Base-by-base conservation (phyloP, 306 rosid genomes). In the Quercus suber region DNA sequence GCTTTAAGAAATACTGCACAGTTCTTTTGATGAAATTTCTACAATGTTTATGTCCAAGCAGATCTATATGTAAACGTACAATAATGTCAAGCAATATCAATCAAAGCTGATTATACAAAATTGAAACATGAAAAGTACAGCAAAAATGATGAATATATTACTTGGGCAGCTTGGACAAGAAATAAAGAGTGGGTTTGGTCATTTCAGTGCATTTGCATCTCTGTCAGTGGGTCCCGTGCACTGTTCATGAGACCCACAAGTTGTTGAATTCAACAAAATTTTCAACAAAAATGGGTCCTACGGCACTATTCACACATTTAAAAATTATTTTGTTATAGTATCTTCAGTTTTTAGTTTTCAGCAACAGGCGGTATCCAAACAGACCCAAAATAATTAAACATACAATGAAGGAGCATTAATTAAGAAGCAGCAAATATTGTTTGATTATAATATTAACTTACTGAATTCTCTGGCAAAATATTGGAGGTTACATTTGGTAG, bases 401-500 rank as follows among this genome's bases (percentile, higher is more conserved):
- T 33, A 37, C 52, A 19, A 68, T 68, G 72, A 11, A 63, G 43
- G 60, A 18, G 27, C 69, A 82, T 72, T 69, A 60, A 64, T 65
- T 15, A 51, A 88, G 45, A 55, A 75, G 75, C 55, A 71, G 74
- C 23, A 80, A 77, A 68, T 75, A 52, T 53, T 15, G 51, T 49
- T 71, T 19, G 23, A 70, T 30, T 64, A 64, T 77, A 73, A 69
- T 57, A 73, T 23, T 69, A 80, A 84, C 98, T 91, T 89, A 90
- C 98, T 8, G 78, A 58, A 45, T 83, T 82, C 73, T 78, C 78
- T 45, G 83, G 84, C 63, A 81, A 71, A 71, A 65, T 69, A 79
- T 30, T 87, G 74, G 91, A 81, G 73, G 71, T 77, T 70, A 78
- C 51, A 86, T 82, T 85, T 83, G 75, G 84, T 2, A 83, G 88